These are phyloP conservation scores for Purpureocillium lavendulum DNA, from an alignment of 2,329 filamentous ascomycete genomes.

Conservation along the genomic window DNA sequence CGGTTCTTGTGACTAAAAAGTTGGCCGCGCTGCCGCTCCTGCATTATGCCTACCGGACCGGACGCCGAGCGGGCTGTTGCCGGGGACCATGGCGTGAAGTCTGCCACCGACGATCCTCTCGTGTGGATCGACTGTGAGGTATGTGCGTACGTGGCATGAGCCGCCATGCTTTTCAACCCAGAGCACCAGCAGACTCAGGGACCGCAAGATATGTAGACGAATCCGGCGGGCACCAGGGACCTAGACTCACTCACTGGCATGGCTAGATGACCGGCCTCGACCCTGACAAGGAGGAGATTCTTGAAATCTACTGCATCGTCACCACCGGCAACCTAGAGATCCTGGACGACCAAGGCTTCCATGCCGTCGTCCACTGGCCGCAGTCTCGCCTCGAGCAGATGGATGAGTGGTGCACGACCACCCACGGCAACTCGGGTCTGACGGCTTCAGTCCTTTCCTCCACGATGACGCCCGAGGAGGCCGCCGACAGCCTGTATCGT, in stretches of 20 bases:
- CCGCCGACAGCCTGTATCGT: slow-evolving; percentile 62
- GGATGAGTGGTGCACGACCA: slow-evolving; percentile 80
- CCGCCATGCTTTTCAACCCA: no score
- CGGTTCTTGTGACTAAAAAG: no score
- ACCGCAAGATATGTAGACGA: no score
- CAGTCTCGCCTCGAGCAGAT: slow-evolving; percentile 65
- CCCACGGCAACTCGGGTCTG: slow-evolving; percentile 75
- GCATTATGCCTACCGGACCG: no score
- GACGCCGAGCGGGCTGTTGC: no score
- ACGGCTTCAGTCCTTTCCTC: slow-evolving; percentile 69
- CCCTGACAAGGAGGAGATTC: slow-evolving; percentile 69
- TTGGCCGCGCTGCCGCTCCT: no score
- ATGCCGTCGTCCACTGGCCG: slow-evolving; percentile 68
- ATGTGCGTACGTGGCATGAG: slow-evolving; percentile 10
- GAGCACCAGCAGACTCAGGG: no score
- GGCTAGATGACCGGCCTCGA: slow-evolving; percentile 73
- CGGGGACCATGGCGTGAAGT: not conserved
- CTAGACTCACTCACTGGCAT: not conserved
- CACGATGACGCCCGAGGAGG: slow-evolving; percentile 60
- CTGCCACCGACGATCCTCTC: slow-evolving; percentile 45
- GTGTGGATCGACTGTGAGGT: slow-evolving; percentile 77
- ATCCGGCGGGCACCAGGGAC: no score
- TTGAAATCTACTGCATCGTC: slow-evolving; percentile 88
- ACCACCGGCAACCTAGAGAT: slow-evolving; percentile 73
- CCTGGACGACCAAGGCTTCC: slow-evolving; percentile 70